Conservation (phyloP, 2,329 filamentous ascomycete genomes). For the Exophiala viscosa region DNA sequence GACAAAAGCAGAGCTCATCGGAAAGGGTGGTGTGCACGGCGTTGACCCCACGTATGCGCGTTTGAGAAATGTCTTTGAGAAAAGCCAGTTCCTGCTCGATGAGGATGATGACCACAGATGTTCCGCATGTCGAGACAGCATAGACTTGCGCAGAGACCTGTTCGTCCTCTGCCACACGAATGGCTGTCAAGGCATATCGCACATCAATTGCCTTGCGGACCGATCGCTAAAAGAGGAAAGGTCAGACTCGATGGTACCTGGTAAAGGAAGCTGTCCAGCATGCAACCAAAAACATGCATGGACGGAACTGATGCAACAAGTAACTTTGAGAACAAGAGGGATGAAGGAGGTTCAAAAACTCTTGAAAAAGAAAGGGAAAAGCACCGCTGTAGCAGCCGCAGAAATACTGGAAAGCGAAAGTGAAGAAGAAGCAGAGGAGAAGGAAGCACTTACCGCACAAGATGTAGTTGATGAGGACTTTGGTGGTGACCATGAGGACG, state of each 20-base stretch:
- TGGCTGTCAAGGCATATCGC: slow-evolving; percentile 48
- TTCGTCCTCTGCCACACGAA: slow-evolving; percentile 51
- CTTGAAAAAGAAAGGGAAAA: slow-evolving; percentile 51
- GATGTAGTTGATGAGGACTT: slow-evolving; percentile 17
- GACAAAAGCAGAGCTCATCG: slow-evolving; percentile 25
- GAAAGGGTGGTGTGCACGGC: slow-evolving; percentile 39
- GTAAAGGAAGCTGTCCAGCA: slow-evolving; percentile 64
- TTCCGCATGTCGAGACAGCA: slow-evolving; percentile 45
- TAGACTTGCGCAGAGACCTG: slow-evolving; percentile 40
- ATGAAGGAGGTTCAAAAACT: slow-evolving; percentile 66
- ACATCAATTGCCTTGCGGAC: slow-evolving; percentile 55
- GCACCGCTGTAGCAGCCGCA: slow-evolving; percentile 32
- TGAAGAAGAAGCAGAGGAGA: slow-evolving; percentile 22
- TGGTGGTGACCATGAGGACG: slow-evolving; percentile 17
- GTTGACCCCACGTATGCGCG: slow-evolving; percentile 54
- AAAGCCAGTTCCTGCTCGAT: slow-evolving; percentile 45
- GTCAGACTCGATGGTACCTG: slow-evolving; percentile 57
- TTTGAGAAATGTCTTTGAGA: slow-evolving; percentile 51
- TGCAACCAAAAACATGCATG: slow-evolving; percentile 65
- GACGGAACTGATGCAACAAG: slow-evolving; percentile 75
- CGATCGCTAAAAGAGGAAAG: slow-evolving; percentile 47
- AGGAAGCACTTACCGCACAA: slow-evolving; percentile 12
- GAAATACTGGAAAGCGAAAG: slow-evolving; percentile 20
- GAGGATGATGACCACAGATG: slow-evolving; percentile 41
- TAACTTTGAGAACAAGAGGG: slow-evolving; percentile 70